Base-by-base conservation (phyloP, 2,329 filamentous ascomycete genomes). In the Penicillium hesseltinei region DNA sequence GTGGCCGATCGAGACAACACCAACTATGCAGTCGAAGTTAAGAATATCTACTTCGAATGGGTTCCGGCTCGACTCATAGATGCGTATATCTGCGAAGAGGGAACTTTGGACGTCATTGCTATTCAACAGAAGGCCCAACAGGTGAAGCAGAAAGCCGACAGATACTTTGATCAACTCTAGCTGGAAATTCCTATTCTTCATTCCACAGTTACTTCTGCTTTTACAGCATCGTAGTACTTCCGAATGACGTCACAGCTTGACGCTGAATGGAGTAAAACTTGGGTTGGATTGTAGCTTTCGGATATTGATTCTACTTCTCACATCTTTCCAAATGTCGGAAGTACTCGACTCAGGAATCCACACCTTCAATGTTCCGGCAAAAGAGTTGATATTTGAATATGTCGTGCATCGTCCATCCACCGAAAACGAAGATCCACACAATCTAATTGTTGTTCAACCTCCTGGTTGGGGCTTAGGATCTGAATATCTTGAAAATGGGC, bases 11-110 rank as follows among this genome's bases (percentile, higher is more conserved):
- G 55, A 0, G 31, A 63, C 7, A 59, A 56, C 6, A 44, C 51
- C 13, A 63, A 64, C 5, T 65, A 67, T 8, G 54, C 58, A 33
- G 62, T 77, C 11, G 58, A 69, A 38, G 69, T 81, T 33, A 72
- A 71, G 54, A 76, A 81, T 63, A 66, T 81, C n/a, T 85, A 84
- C 58, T 86, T 87, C 48, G 84, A 88, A 72, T 87, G 83, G 84
- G 75, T 86, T 42, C 77, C 81, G 2, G 67, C 78, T 0, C 56
- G 65, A 9, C 66, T 85, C 42, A 73, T 87, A 6, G 78, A 86
- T 64, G 70, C 71, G 0, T 87, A 84, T 63, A 70, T 85, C 33
- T 83, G 81, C 3, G 83, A 88, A 52, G 71, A 80, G 5, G 84
- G 84, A 0, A 64, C 78, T 5, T 47, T 73, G 36, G 58, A 63